Percentiles rank a stretch among this genome's conserved stretches.
Conservation (phyloP, 2,329 filamentous ascomycete species). For the Sclerotinia trifoliorum region DNA sequence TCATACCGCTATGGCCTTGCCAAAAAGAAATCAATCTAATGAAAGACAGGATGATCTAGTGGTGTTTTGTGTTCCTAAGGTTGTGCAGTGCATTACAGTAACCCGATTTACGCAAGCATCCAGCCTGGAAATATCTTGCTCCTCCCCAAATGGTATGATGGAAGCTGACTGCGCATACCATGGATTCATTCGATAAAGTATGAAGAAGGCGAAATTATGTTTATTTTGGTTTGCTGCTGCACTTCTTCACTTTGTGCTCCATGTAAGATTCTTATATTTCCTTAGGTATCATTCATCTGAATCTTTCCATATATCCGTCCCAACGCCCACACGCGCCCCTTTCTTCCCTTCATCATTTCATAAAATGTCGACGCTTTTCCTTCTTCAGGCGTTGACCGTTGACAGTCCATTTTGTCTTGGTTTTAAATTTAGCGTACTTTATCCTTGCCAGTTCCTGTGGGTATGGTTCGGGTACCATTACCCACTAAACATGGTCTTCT, state of each 20-base stretch:
- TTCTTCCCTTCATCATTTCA: slow-evolving; percentile 20
- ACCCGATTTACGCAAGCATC: slow-evolving; percentile 18
- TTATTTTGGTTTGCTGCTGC: background rate
- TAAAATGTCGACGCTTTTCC: slow-evolving; percentile 10
- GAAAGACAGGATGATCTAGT: slow-evolving; percentile 19
- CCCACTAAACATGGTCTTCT: slow-evolving; percentile 24
- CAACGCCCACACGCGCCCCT: slow-evolving; percentile 15
- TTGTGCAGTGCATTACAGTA: slow-evolving; percentile 24
- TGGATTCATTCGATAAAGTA: background rate
- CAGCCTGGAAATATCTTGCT: background rate
- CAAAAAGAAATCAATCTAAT: slow-evolving; percentile 11
- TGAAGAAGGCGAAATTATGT: background rate
- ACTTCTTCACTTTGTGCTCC: background rate
- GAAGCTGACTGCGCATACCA: slow-evolving; percentile 4
- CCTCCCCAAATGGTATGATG: background rate
- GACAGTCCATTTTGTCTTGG: slow-evolving; percentile 20
- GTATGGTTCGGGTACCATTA: slow-evolving; percentile 29
- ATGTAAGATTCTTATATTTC: background rate
- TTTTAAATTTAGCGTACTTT: background rate
- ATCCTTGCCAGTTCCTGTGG: slow-evolving; percentile 22
- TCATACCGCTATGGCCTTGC: slow-evolving; percentile 18
- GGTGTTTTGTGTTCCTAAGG: slow-evolving; percentile 6
- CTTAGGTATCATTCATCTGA: background rate
- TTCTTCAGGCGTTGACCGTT: slow-evolving; percentile 17
- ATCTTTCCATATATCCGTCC: slow-evolving; percentile 4